Conservation (phyloP, 2,329 filamentous ascomycete genomes). For the Claviceps sp. region DNA sequence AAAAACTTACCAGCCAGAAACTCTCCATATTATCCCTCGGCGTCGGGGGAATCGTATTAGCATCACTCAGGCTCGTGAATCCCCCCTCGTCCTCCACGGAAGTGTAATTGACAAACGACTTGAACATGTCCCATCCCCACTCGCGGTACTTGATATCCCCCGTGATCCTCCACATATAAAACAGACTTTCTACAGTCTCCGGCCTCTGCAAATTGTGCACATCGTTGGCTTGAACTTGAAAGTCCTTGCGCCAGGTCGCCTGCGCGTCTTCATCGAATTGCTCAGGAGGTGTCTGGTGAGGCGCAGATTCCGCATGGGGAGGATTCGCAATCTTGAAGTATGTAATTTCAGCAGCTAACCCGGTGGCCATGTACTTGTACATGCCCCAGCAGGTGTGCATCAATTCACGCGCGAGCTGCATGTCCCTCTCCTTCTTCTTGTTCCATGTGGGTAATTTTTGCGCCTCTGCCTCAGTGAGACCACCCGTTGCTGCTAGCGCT, state of each 20-base stretch:
- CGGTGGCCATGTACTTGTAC: slow-evolving; percentile 82
- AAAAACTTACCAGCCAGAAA: slow-evolving; percentile 73
- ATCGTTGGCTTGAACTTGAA: slow-evolving; percentile 67
- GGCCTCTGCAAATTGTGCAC: slow-evolving; percentile 87
- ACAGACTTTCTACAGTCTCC: slow-evolving; percentile 89
- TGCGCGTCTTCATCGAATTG: slow-evolving; percentile 37
- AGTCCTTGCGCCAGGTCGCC: slow-evolving; percentile 64
- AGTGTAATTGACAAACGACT: slow-evolving; percentile 76
- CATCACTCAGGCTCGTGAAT: slow-evolving; percentile 70
- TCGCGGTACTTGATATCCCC: slow-evolving; percentile 78
- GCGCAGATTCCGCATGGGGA: slow-evolving; percentile 43
- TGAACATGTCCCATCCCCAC: slow-evolving; percentile 99
- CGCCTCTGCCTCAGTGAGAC: slow-evolving; percentile 61
- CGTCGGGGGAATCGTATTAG: slow-evolving; percentile 54
- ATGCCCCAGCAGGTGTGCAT: slow-evolving; percentile 98
- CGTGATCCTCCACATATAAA: slow-evolving; percentile 99
- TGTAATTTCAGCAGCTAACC: slow-evolving; percentile 87
- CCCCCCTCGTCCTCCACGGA: slow-evolving; percentile 64
- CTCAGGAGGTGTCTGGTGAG: slow-evolving; percentile 30
- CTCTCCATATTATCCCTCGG: slow-evolving; percentile 91
- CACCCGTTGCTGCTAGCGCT: slow-evolving; percentile 73
- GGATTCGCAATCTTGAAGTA: slow-evolving; percentile 69
- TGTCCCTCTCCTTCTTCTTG: slow-evolving; percentile 69
- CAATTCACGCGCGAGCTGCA: slow-evolving; percentile 74
- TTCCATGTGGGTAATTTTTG: slow-evolving; percentile 61